phyloP scores from a whole-genome alignment of 345 rosid genomes.

The Schrenkiella parvula region DNA sequence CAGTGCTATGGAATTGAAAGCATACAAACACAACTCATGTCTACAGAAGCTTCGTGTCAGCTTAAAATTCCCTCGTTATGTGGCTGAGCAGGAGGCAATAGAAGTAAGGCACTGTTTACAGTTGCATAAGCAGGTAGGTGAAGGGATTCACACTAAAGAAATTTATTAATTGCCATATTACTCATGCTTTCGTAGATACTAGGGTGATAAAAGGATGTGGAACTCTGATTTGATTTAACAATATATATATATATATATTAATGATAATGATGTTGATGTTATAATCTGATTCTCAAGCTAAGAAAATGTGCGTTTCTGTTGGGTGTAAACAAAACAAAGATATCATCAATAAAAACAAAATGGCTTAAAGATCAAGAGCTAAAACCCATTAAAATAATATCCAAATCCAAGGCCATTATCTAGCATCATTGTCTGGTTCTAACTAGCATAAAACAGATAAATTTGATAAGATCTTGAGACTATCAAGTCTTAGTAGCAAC shows the following conservation, averaged over 20 bases:
- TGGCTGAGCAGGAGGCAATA: slow-evolving; percentile 9
- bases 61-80: not conserved
- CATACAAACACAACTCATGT: not conserved
- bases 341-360: not conserved
- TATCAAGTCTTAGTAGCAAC: slow-evolving; percentile 9
- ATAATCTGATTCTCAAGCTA: not conserved
- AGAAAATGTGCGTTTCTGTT: not conserved
- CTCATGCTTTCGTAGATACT: slow-evolving; percentile 18
- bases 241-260: not conserved
- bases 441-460: slow-evolving; percentile 1
- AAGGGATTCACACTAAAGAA: not conserved
- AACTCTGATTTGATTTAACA: slow-evolving; percentile 13
- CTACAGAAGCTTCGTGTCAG: slow-evolving; percentile 10
- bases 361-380: not conserved
- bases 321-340: not conserved
- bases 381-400: slow-evolving; percentile 4
- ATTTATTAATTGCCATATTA: not conserved
- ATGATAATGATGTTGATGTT: not conserved
- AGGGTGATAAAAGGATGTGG: slow-evolving; percentile 13
- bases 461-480: not conserved
- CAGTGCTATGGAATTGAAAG: not conserved
- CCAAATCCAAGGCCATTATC: not conserved
- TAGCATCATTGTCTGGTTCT: slow-evolving; percentile 4
- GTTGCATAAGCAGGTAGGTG: slow-evolving; percentile 5
- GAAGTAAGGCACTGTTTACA: not conserved